Conservation (phyloP, 2,329 filamentous ascomycete species). For the Phialophora verrucosa region DNA sequence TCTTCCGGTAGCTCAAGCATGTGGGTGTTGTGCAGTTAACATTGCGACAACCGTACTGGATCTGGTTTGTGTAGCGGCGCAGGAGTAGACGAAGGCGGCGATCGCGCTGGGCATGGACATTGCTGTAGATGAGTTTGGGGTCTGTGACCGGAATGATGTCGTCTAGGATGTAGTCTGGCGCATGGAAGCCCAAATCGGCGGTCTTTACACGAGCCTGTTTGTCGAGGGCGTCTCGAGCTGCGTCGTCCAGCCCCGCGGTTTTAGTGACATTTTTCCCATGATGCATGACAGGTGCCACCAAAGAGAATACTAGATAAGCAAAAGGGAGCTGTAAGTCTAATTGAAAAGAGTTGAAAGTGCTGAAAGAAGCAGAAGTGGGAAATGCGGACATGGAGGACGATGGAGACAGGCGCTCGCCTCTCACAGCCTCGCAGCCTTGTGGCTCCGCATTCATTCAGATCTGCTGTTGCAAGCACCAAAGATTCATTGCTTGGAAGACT, state of each 20-base stretch:
- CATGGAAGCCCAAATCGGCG: slow-evolving; percentile 26
- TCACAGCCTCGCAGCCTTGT: slow-evolving; percentile 22
- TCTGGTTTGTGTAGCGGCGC: slow-evolving; percentile 70
- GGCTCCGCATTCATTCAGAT: background rate
- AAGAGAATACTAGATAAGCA: slow-evolving; percentile 5
- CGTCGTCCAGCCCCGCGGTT: slow-evolving; percentile 24
- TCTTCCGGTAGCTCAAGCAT: slow-evolving; percentile 78
- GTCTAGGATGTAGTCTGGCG: slow-evolving; percentile 29
- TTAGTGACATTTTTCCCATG: slow-evolving; percentile 29
- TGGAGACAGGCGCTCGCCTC: background rate
- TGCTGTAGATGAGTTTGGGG: slow-evolving; percentile 28
- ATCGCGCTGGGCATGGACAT: slow-evolving; percentile 33
- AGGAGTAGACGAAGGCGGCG: slow-evolving; percentile 38
- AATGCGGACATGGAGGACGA: background rate
- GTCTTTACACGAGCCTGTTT: slow-evolving; percentile 28
- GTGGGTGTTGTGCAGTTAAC: slow-evolving; percentile 73
- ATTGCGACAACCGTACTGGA: slow-evolving; percentile 79
- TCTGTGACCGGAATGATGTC: slow-evolving; percentile 33
- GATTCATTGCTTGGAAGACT: background rate
- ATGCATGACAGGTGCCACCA: slow-evolving; percentile 28
- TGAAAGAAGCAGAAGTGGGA: background rate
- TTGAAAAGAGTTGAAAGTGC: background rate
- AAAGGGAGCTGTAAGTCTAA: background rate
- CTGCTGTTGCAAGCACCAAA: background rate
- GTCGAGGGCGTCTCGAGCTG: slow-evolving; percentile 22